Evolutionary conservation across 495 filamentous ascomycete species (phyloP).

Genomic region (Neurospora sp.): DNA sequence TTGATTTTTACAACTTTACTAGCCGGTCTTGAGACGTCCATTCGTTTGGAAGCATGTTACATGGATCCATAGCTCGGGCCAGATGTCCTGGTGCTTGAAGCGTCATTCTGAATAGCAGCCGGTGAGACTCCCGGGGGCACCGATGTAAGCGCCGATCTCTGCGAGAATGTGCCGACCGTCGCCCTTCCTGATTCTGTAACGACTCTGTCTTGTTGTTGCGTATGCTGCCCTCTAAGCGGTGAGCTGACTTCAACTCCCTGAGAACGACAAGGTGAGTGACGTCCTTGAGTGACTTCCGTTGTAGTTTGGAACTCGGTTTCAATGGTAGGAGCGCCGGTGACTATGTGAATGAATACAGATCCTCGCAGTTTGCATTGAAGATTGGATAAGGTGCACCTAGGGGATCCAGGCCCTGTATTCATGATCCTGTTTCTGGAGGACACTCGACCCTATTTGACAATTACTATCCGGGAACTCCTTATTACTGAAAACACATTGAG

Average conservation of each 20-base stretch:
- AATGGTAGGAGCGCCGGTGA: not conserved
- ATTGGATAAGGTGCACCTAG: too few species aligned
- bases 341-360: too few species aligned
- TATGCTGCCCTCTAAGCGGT: not conserved
- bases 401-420: too few species aligned
- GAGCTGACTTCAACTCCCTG: not conserved
- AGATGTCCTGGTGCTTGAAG: constrained; percentile 72
- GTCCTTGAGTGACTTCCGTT: not conserved
- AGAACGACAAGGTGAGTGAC: not conserved
- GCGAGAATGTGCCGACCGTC: constrained; percentile 42
- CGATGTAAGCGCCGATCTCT: constrained; percentile 61
- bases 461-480: too few species aligned
- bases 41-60: not conserved
- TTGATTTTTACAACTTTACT: not conserved
- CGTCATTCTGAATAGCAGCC: constrained; percentile 68
- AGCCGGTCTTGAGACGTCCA: not conserved
- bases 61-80: constrained; percentile 46
- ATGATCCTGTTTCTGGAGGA: too few species aligned
- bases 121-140: constrained; percentile 68
- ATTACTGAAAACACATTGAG: too few species aligned
- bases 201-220: not conserved
- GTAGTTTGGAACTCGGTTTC: not conserved
- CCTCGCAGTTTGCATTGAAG: too few species aligned
- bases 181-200: constrained; percentile 22
- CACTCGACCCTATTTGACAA: too few species aligned